These are phyloP conservation scores for Jamesozyma piceae DNA, from an alignment of 805 yeast species.

Conservation along the genomic window DNA sequence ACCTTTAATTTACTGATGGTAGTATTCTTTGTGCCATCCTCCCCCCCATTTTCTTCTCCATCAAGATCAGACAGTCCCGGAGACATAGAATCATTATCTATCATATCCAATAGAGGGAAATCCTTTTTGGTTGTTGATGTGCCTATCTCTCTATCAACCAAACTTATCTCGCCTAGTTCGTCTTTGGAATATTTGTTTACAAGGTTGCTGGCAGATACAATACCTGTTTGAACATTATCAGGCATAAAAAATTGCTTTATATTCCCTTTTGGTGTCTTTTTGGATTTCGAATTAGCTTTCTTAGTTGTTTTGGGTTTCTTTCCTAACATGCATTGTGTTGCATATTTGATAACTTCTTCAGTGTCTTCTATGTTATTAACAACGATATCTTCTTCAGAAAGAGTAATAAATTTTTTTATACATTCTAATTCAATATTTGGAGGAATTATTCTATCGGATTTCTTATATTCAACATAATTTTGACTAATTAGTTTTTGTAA, in stretches of 20 bases:
- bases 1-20: neutral
- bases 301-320: slow-evolving; percentile 19
- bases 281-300: slow-evolving; percentile 7
- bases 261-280: slow-evolving; percentile 7
- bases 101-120: slow-evolving; percentile 1
- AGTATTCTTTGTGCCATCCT: neutral
- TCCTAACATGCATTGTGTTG: slow-evolving; percentile 54
- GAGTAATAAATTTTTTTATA: slow-evolving; percentile 45
- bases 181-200: slow-evolving; percentile 27
- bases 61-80: neutral
- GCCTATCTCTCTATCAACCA: too few relatives aligned
- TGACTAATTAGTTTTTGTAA: slow-evolving; percentile 62
- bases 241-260: slow-evolving; percentile 54
- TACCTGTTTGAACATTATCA: slow-evolving; percentile 58
- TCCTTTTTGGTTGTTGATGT: neutral
- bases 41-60: neutral
- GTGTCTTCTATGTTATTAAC: slow-evolving; percentile 46
- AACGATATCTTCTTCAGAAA: slow-evolving; percentile 62
- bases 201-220: slow-evolving; percentile 42
- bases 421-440: slow-evolving; percentile 44
- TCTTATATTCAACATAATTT: slow-evolving; percentile 36
- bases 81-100: neutral
- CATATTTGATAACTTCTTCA: slow-evolving; percentile 58
- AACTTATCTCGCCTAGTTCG: neutral
- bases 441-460: slow-evolving; percentile 65